Base-by-base conservation (phyloP, 2,329 filamentous ascomycete genomes). In the Alternaria sp. region DNA sequence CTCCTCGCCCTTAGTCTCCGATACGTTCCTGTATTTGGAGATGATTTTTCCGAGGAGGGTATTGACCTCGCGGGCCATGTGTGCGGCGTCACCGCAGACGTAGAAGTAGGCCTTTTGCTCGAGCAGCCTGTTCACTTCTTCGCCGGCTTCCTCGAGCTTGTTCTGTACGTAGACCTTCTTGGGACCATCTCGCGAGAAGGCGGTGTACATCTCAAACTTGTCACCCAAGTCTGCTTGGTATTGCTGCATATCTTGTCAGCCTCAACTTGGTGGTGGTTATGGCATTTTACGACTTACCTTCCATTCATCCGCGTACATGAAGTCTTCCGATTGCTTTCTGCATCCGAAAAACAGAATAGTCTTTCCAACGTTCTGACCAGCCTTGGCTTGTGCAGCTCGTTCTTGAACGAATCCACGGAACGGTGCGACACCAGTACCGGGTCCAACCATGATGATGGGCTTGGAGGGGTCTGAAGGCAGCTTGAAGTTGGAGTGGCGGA, bases 401-500 rank as follows among this genome's bases (percentile, higher is more conserved):
- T 99, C 95, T 76, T 98, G 95, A 9, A 99, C 85, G 76, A 99
- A 99, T 6, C 86, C 95, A 67, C 95, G 89, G 88, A 99, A 97
- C 17, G 95, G 95, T 26, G 95, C 95, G 54, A 97, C 93, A 83
- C 95, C 95, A 52, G 95, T 98, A 75, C 95, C 95, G 11, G 95
- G 95, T 24, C 95, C 95, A 69, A 98, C 88, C 88, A 97, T 93
- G 78, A 99, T 96, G 70, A 99, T 83, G 29, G 95, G 95, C 80
- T 96, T 96, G 48, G 90, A 87, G 4, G 95, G 93, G 72, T 99
- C 93, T 14, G 95, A 97, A 8, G 95, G 95, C 29, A 99, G 87
- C 83, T 98, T 98, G 87, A 99, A 99, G 83, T 98, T 99, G 65
- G 95, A 98, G 81, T 97, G 94, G 65, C 95, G 92, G 59, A 99